Conservation (phyloP, 2,329 filamentous ascomycete genomes). For the Coniochaeta hoffmannii region DNA sequence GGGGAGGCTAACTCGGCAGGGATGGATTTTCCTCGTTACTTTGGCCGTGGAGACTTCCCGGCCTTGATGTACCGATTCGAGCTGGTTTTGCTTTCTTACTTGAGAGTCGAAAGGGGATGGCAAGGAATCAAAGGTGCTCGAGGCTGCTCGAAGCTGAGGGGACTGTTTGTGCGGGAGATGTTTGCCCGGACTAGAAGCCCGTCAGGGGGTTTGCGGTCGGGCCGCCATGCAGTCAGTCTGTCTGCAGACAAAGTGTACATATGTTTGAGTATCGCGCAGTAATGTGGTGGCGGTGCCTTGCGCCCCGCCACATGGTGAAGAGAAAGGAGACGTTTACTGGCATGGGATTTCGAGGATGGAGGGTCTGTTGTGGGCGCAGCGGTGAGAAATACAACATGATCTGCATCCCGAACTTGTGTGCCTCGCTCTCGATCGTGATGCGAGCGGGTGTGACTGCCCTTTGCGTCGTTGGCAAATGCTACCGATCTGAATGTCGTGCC, state of each 20-base stretch:
- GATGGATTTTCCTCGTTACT: background rate
- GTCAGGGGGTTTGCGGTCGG: no score
- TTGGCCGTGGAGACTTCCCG: background rate
- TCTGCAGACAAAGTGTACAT: no score
- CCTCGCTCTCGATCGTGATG: background rate
- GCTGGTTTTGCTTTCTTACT: no score
- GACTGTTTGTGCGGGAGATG: no score
- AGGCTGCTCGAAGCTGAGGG: no score
- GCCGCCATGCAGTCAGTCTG: no score
- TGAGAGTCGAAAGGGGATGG: no score
- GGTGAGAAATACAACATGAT: background rate
- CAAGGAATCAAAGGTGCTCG: no score
- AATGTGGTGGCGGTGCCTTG: background rate
- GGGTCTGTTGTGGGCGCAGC: background rate
- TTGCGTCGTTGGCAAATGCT: no score
- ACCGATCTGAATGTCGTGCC: no score
- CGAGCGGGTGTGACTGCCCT: no score
- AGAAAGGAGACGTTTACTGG: background rate
- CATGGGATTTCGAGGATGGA: background rate
- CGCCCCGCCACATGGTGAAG: background rate
- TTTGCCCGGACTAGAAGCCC: no score
- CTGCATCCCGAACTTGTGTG: background rate
- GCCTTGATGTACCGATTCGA: background rate
- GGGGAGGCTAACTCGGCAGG: background rate
- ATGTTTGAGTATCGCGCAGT: background rate